Evolutionary conservation across 164 flowering plant species (phyloP).

Genomic region (Kalanchoe fedtschenkoi): DNA sequence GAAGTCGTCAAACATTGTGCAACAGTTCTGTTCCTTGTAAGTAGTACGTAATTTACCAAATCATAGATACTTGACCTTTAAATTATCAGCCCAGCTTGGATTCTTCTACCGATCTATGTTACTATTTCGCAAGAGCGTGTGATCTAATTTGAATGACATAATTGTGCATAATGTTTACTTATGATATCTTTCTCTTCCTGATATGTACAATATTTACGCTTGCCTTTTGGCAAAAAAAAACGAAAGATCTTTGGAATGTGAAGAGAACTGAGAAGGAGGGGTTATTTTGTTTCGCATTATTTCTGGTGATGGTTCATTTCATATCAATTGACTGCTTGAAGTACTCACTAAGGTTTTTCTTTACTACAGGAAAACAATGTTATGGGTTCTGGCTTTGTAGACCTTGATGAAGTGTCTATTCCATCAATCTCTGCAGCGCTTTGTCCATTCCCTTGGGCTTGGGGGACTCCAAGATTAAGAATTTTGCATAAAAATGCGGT

Average conservation of each 20-base stretch:
- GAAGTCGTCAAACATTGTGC: constrained; percentile 93
- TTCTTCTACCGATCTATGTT: too few relatives aligned
- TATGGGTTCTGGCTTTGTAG: constrained; percentile 35
- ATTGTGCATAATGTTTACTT: background rate
- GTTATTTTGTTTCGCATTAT: background rate
- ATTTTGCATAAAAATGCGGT: constrained; percentile 35
- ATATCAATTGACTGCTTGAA: background rate
- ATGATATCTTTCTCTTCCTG: background rate
- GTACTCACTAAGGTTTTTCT: background rate
- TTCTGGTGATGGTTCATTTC: background rate
- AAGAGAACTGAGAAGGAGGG: background rate
- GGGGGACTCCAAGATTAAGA: constrained; percentile 38
- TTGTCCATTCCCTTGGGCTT: constrained; percentile 32
- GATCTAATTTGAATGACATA: background rate
- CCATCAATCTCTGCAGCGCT: constrained; percentile 38
- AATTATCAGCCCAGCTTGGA: background rate
- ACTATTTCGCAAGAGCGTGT: background rate
- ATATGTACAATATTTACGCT: background rate
- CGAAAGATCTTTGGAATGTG: background rate
- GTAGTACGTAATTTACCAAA: background rate
- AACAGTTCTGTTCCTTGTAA: constrained; percentile 86
- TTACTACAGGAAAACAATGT: constrained; percentile 9
- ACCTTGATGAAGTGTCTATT: constrained; percentile 47
- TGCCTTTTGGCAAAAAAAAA: background rate
- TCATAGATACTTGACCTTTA: background rate